Conservation (phyloP, 73 alveolate species). For the Paramecium tetraurelia region DNA sequence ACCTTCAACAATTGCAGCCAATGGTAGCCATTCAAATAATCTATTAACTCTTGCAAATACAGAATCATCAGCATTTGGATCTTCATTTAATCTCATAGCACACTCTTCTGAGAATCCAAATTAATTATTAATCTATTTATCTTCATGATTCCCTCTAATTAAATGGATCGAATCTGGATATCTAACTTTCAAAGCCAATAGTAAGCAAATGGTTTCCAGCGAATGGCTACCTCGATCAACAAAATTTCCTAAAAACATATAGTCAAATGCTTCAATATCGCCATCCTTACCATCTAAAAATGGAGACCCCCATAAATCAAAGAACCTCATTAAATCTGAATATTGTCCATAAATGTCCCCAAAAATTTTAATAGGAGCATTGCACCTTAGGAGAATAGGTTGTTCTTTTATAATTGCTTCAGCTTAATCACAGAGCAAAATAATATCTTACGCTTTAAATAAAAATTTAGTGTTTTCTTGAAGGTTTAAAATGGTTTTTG, state of each 20-base stretch:
- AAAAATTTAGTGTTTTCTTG: slow-evolving; percentile 55
- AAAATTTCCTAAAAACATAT: slow-evolving; percentile 94
- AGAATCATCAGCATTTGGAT: slow-evolving; percentile 83
- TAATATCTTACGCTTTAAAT: slow-evolving; percentile 61
- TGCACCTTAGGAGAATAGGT: slow-evolving; percentile 63
- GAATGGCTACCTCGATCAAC: slow-evolving; percentile 92
- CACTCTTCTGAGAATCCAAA: slow-evolving; percentile 99
- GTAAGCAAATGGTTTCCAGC: slow-evolving; percentile 85
- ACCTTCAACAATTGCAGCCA: slow-evolving; percentile 91
- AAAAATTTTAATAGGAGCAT: slow-evolving; percentile 90
- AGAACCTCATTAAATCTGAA: slow-evolving; percentile 92
- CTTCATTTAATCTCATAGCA: slow-evolving; percentile 96
- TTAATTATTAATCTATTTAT: slow-evolving; percentile 65
- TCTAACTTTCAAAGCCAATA: slow-evolving; percentile 88
- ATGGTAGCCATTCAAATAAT: slow-evolving; percentile 92
- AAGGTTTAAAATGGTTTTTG: slow-evolving; percentile 67
- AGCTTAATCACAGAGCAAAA: slow-evolving; percentile 64
- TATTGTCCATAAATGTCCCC: slow-evolving; percentile 96
- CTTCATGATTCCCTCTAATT: slow-evolving; percentile 91
- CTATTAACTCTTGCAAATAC: slow-evolving; percentile 86
- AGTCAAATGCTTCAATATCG: slow-evolving; percentile 84
- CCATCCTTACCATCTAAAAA: slow-evolving; percentile 77
- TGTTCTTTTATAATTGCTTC: slow-evolving; percentile 62
- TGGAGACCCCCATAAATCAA: slow-evolving; percentile 94
- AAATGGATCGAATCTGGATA: slow-evolving; percentile 88